Percentiles rank a stretch among this genome's conserved stretches.
phyloP scores from a whole-genome alignment of 1,284 basidiomycete genomes.

The Boletus sp. region DNA sequence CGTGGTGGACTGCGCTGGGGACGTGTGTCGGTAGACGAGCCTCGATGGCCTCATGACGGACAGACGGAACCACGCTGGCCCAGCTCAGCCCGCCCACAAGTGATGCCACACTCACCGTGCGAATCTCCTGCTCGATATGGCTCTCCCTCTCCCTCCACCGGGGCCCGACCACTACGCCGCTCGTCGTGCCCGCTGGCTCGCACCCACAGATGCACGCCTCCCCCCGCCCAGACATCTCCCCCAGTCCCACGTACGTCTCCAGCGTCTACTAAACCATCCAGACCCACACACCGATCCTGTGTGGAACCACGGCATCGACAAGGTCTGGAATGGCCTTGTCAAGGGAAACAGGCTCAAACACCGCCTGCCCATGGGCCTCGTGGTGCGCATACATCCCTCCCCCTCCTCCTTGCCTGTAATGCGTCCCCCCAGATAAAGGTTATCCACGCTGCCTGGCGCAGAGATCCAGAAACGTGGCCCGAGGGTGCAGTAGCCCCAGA shows the following conservation, averaged over 20 bases:
- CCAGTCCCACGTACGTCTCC: slow-evolving; percentile 46
- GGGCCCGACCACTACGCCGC: slow-evolving; percentile 60
- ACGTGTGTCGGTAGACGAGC: slow-evolving; percentile 53
- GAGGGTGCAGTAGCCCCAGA: slow-evolving; percentile 50
- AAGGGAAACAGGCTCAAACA: slow-evolving; percentile 55
- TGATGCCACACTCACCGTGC: slow-evolving; percentile 10
- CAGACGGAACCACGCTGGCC: neutral
- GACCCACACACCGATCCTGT: slow-evolving; percentile 47
- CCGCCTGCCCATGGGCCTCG: slow-evolving; percentile 53
- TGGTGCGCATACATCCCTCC: slow-evolving; percentile 47
- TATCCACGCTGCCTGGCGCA: slow-evolving; percentile 66
- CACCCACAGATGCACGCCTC: slow-evolving; percentile 17
- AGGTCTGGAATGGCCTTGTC: slow-evolving; percentile 59
- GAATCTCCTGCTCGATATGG: slow-evolving; percentile 28
- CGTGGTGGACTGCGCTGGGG: slow-evolving; percentile 51
- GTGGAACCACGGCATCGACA: slow-evolving; percentile 56
- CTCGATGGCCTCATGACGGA: slow-evolving; percentile 31
- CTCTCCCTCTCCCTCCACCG: slow-evolving; percentile 46
- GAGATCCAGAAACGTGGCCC: slow-evolving; percentile 69
- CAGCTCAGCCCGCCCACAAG: no score
- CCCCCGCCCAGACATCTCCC: slow-evolving; percentile 28
- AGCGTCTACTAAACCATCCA: slow-evolving; percentile 47
- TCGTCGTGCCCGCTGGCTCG: slow-evolving; percentile 59
- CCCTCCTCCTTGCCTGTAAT: neutral
- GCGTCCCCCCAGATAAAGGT: slow-evolving; percentile 57